These are phyloP conservation scores for Daldinia caldariorum DNA, from an alignment of 495 filamentous ascomycete genomes.

Conservation along the genomic window DNA sequence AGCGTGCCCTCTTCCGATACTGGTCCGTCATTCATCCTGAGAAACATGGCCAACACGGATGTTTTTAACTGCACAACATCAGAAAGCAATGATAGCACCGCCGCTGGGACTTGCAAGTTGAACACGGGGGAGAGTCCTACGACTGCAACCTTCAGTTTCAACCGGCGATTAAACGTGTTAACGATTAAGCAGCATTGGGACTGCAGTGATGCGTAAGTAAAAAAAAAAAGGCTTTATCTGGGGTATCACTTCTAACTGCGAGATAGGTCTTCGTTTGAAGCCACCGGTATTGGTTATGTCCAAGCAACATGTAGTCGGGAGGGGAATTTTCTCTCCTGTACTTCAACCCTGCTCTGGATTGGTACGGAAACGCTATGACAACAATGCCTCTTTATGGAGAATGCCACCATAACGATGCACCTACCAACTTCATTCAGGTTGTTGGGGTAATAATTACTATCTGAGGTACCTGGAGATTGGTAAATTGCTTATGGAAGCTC, in stretches of 20 bases:
- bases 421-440: too few species aligned
- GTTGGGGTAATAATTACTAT: too few species aligned
- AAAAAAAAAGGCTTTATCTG: background rate
- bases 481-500: too few species aligned
- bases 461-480: too few species aligned
- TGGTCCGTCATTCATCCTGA: conserved; percentile 51
- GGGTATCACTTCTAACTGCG: conserved; percentile 12
- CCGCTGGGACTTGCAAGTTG: conserved; percentile 42
- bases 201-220: conserved; percentile 50
- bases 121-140: conserved; percentile 13
- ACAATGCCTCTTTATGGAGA: background rate
- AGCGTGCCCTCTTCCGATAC: conserved; percentile 38
- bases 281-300: conserved; percentile 47
- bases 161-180: conserved; percentile 48
- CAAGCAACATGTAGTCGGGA: conserved; percentile 50
- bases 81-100: conserved; percentile 29
- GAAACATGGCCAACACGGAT: conserved; percentile 44
- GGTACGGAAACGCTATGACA: conserved; percentile 46
- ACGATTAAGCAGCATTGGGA: conserved; percentile 47
- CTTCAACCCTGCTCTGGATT: conserved; percentile 50
- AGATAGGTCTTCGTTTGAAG: conserved; percentile 40
- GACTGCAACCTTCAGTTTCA: conserved; percentile 47
- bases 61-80: conserved; percentile 46
- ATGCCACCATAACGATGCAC: too few species aligned
- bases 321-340: conserved; percentile 49